These are phyloP conservation scores for Heliamphora pulchella DNA, from an alignment of 179 eudicot genomes.

Conservation along the genomic window DNA sequence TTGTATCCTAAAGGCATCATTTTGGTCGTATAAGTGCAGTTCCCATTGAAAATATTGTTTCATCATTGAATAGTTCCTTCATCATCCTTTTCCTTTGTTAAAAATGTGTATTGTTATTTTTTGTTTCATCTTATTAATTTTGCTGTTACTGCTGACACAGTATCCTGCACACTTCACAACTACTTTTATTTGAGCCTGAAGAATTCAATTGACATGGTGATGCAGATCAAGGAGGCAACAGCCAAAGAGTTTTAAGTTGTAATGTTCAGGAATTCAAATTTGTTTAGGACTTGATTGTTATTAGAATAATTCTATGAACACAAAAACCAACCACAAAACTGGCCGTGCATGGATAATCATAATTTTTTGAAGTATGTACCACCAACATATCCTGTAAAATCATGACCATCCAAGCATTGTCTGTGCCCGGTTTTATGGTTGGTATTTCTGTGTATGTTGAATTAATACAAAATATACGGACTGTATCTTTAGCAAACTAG, in stretches of 20 bases:
- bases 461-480: background rate
- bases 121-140: background rate
- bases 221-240: background rate
- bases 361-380: no score
- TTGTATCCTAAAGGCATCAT: background rate
- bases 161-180: background rate
- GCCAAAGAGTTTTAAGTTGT: background rate
- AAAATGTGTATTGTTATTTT: background rate
- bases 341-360: background rate
- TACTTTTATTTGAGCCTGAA: background rate
- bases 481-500: background rate
- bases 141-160: background rate
- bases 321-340: background rate
- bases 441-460: background rate
- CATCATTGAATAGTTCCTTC: background rate
- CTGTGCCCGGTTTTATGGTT: background rate
- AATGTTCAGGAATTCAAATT: background rate
- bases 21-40: background rate
- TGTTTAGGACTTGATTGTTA: background rate
- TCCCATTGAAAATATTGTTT: background rate
- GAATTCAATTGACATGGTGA: background rate
- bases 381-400: no score
- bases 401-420: background rate
- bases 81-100: background rate
- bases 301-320: background rate